These are phyloP conservation scores for Boletus vinaceobasis DNA, from an alignment of 768 basidiomycete species.

Conservation along the genomic window DNA sequence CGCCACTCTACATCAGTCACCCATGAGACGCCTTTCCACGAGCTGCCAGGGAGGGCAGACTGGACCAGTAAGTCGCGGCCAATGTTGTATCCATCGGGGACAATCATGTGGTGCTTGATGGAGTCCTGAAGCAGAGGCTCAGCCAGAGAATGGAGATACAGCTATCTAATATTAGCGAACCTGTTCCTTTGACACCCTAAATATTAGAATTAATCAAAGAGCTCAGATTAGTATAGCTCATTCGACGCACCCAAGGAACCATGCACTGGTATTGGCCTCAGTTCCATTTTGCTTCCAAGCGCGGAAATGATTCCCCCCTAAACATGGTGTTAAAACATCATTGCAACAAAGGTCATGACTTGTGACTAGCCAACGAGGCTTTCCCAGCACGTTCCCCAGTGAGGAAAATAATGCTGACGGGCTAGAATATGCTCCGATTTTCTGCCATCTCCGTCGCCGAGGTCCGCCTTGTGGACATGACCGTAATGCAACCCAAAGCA, in stretches of 20 bases:
- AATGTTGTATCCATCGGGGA: constrained; percentile 74
- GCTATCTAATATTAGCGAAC: constrained; percentile 25
- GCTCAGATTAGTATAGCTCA: not conserved
- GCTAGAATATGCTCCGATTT: constrained; percentile 69
- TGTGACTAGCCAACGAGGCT: constrained; percentile 54
- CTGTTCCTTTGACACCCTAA: constrained; percentile 72
- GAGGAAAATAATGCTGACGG: constrained; percentile 73
- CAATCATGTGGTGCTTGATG: constrained; percentile 66
- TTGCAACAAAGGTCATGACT: not conserved
- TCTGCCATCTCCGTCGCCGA: constrained; percentile 77
- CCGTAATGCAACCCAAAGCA: constrained; percentile 81
- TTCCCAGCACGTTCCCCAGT: constrained; percentile 89
- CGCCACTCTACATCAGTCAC: constrained; percentile 74
- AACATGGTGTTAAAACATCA: not conserved
- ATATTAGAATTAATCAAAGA: not conserved
- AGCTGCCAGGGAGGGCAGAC: constrained; percentile 55
- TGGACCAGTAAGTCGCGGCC: constrained; percentile 79
- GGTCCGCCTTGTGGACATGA: constrained; percentile 69
- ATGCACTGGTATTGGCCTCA: constrained; percentile 65
- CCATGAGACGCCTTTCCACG: constrained; percentile 70
- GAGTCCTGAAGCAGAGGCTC: constrained; percentile 41
- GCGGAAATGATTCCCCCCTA: constrained; percentile 85
- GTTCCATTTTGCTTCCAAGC: constrained; percentile 90
- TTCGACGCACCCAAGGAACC: constrained; percentile 73
- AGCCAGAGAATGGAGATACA: not conserved